A percentile compares a stretch with the other conserved stretches of the same genome.
phyloP scores from a whole-genome alignment of 768 basidiomycete species.

The Mycena amicta region DNA sequence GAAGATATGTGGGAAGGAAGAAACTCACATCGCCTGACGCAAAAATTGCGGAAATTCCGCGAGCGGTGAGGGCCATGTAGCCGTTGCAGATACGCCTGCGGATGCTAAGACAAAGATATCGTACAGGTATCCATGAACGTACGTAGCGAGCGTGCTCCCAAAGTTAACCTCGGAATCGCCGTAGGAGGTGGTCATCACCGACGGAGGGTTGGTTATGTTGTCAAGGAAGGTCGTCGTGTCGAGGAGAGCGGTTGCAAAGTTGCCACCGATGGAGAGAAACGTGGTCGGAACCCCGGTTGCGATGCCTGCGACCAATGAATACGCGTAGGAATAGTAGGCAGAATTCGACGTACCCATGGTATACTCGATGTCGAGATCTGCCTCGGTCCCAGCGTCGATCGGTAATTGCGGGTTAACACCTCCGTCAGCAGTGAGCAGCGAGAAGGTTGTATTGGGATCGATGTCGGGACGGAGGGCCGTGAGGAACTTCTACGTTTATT shows the following conservation, averaged over 20 bases:
- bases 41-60: constrained; percentile 48
- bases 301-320: too few species aligned
- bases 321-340: too few species aligned
- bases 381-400: constrained; percentile 27
- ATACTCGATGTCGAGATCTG: constrained; percentile 31
- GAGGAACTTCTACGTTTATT: constrained; percentile 28
- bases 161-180: neutral
- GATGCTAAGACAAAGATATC: neutral
- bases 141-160: neutral
- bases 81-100: neutral
- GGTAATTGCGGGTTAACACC: constrained; percentile 28
- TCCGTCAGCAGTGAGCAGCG: constrained; percentile 26
- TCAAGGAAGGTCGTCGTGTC: constrained; percentile 4
- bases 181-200: neutral
- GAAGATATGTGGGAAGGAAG: too few species aligned
- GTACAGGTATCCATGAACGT: neutral
- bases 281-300: constrained; percentile 28
- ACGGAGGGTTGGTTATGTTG: constrained; percentile 4
- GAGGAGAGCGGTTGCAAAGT: constrained; percentile 21
- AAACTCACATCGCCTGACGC: constrained; percentile 52
- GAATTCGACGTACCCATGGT: too few species aligned
- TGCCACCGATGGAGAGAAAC: constrained; percentile 28
- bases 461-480: constrained; percentile 26
- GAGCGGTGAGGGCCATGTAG: constrained; percentile 33
- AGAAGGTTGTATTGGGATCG: constrained; percentile 25